A percentile compares a stretch with the other conserved stretches of the same genome.
Evolutionary conservation across 2,329 filamentous ascomycete species (phyloP).

Genomic region (Colletotrichum lupini): DNA sequence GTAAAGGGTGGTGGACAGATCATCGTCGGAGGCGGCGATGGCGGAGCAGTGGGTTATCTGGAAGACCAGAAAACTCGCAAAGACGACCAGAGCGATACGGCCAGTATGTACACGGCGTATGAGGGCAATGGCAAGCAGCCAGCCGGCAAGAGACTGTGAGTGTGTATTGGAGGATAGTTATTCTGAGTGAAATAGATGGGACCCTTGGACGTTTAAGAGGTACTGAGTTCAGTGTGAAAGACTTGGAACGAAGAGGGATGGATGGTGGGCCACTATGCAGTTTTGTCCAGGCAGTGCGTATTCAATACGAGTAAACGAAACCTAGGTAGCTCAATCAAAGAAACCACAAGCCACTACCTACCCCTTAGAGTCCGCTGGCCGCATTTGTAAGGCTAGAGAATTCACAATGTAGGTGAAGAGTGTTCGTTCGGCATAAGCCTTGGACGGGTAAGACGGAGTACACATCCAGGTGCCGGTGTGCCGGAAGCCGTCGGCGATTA

Average conservation of each 20-base stretch:
- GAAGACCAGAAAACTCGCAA: conserved; percentile 38
- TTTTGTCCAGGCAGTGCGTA: neutral
- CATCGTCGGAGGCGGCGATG: conserved; percentile 75
- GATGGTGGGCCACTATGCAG: neutral
- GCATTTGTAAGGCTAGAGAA: neutral
- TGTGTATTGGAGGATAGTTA: neutral
- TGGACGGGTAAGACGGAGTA: neutral
- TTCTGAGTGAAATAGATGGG: neutral
- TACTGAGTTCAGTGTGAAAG: neutral
- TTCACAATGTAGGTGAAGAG: neutral
- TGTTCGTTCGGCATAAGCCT: neutral
- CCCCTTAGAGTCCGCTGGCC: neutral
- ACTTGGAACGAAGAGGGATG: neutral
- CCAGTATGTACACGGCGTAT: conserved; percentile 42
- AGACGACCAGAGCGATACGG: conserved; percentile 38
- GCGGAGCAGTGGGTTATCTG: conserved; percentile 40
- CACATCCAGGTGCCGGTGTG: neutral
- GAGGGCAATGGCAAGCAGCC: conserved; percentile 48
- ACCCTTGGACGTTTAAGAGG: neutral
- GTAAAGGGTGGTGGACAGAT: conserved; percentile 80
- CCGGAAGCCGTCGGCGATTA: neutral
- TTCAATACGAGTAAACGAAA: neutral
- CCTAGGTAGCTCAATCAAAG: neutral
- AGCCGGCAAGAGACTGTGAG: conserved; percentile 26
- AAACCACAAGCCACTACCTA: neutral